phyloP scores from a whole-genome alignment of 2,329 filamentous ascomycete species.

The Gliomastix tumulicola region DNA sequence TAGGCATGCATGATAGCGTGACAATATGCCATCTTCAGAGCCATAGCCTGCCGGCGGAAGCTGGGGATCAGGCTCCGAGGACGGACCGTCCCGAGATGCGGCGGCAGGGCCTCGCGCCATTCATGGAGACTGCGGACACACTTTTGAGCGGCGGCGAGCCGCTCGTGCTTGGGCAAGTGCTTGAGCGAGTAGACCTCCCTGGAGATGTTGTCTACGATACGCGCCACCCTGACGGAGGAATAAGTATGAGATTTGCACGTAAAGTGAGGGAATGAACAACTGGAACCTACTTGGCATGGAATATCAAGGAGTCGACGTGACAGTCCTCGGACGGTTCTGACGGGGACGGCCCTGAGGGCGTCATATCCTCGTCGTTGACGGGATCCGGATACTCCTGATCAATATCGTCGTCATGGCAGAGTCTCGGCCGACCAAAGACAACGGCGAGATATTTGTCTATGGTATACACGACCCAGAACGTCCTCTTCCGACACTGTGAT shows the following conservation, averaged over 20 bases:
- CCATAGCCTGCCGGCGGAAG: constrained; percentile 38
- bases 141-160: constrained; percentile 24
- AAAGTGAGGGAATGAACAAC: too few relatives aligned
- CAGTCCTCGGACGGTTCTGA: constrained; percentile 28
- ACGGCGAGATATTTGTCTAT: constrained; percentile 56
- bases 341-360: constrained; percentile 24
- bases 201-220: constrained; percentile 26
- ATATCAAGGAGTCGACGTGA: constrained; percentile 37
- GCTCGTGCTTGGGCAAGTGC: constrained; percentile 18
- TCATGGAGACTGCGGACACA: constrained; percentile 25
- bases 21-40: constrained; percentile 43
- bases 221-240: constrained; percentile 15
- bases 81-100: constrained; percentile 30
- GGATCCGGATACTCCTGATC: constrained; percentile 49
- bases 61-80: constrained; percentile 34
- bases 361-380: constrained; percentile 50
- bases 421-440: constrained; percentile 51
- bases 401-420: constrained; percentile 56
- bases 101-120: constrained; percentile 28
- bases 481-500: constrained; percentile 43
- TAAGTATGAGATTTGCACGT: too few relatives aligned
- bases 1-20: constrained; percentile 48
- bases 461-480: constrained; percentile 55
- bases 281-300: constrained; percentile 27
- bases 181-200: constrained; percentile 28